A percentile compares a stretch with the other conserved stretches of the same genome.
phyloP scores from a whole-genome alignment of 2,329 filamentous ascomycete genomes.

The Calonectria ilicicola region DNA sequence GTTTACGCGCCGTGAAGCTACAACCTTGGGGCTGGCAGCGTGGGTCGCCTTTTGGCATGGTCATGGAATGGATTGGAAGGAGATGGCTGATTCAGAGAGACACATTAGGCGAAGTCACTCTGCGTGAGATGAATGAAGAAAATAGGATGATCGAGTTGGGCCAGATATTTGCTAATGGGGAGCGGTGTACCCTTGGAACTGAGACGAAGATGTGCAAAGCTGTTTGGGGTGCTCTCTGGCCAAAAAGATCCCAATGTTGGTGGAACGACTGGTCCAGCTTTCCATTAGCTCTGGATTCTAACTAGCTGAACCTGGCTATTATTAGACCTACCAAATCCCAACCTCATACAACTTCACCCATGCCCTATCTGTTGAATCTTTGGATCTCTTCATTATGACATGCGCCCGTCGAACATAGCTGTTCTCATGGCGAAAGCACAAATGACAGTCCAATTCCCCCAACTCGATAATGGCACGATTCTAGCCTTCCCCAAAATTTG shows the following conservation, averaged over 20 bases:
- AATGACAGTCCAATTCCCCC: too few relatives aligned
- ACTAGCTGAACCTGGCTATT: neutral
- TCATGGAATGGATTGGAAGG: neutral
- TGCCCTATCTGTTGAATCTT: too few relatives aligned
- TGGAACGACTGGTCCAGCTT: neutral
- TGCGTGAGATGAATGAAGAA: neutral
- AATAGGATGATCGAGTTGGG: neutral
- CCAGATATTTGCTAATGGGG: neutral
- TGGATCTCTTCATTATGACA: too few relatives aligned
- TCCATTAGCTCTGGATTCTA: neutral
- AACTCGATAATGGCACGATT: too few relatives aligned
- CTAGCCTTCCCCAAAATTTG: too few relatives aligned
- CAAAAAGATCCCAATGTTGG: neutral
- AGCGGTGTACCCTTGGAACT: neutral
- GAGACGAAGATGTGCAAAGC: neutral
- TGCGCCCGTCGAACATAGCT: too few relatives aligned
- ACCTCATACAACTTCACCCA: too few relatives aligned
- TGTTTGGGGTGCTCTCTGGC: neutral
- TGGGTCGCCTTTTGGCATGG: neutral
- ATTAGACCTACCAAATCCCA: too few relatives aligned
- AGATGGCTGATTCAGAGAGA: neutral
- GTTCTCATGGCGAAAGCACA: too few relatives aligned
- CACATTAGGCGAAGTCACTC: neutral
- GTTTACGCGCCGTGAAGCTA: neutral
- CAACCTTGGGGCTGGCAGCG: neutral